Evolutionary conservation across 768 basidiomycete species (phyloP), one percentile per base, ranked within the genome.

Genomic region (Collybia nuda): DNA sequence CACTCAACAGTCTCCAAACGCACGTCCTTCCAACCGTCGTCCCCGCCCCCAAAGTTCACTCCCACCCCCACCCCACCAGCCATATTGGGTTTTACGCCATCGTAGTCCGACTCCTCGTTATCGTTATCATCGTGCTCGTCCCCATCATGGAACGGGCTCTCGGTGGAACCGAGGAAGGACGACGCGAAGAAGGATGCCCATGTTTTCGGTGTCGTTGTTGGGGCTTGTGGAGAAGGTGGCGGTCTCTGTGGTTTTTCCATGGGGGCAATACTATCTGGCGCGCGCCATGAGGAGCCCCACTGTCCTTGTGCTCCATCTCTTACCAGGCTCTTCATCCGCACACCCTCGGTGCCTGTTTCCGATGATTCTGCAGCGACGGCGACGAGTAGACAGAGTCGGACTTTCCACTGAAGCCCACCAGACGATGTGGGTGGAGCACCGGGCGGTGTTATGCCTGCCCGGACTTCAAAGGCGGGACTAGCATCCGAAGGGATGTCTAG

Each of bases 401-500:
- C 86, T 61, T 86, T 89, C 96, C 96, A 98, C 60, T 90, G 84
- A 7, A 98, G 70, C 0, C 95, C 96, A 7, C 96, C 94, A 0
- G 71, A 59, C 19, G 59, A 61, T 32, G 55, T 58, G 23, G 51
- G 47, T 5, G 28, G 42, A 0, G 51, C 66, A 1, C 58, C 60
- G 5, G 60, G 48, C 6, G 56, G 58, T 17, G 52, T 58, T 17
- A 62, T 60, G 28, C 80, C 79, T 5, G 87, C 74, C 44, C 75
- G 71, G 1, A 94, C 73, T 46, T 84, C 76, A 68, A 98, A 98
- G 0, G 86, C 87, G 0, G 96, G 93, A 45, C 90, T 88, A 0
- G 88, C 92, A 50, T 97, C 96, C 1, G 88, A 83, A 0, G 95
- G 96, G 51, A 99, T 95, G 62, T 95, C 93, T 2, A 99, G 80